Evolutionary conservation across 306 rosid species (phyloP).

Genomic region (Alnus rubra): DNA sequence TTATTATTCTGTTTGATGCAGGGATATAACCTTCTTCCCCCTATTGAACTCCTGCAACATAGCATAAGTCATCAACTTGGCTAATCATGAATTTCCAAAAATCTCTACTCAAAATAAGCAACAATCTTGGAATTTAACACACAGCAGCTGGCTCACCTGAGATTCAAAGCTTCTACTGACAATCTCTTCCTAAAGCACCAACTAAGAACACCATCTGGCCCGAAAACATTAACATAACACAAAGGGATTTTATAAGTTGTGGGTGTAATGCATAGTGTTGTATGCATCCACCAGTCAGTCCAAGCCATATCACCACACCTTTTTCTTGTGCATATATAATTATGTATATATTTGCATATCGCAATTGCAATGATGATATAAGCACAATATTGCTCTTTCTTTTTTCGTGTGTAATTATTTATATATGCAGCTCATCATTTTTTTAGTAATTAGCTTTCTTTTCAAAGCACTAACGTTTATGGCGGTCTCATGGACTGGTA

Average conservation of each 20-base stretch:
- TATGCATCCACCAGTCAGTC: neutral
- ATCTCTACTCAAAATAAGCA: neutral
- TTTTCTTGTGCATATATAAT: no score
- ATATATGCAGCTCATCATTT: neutral
- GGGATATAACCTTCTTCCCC: neutral
- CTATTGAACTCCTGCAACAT: neutral
- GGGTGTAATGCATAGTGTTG: neutral
- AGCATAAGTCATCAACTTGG: neutral
- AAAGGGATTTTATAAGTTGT: no score
- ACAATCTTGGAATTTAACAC: neutral
- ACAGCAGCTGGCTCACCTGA: neutral
- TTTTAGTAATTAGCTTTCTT: neutral
- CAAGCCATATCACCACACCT: no score
- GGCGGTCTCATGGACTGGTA: neutral
- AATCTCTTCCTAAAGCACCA: constrained; percentile 3
- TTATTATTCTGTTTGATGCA: neutral
- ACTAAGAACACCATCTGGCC: neutral
- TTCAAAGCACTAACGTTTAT: neutral
- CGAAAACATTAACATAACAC: no score
- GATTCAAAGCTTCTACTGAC: neutral
- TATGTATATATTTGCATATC: no score
- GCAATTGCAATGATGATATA: no score
- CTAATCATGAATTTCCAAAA: neutral
- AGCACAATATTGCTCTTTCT: neutral
- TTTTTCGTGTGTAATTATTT: neutral